Percentiles rank a stretch among this genome's conserved stretches.
phyloP scores from a whole-genome alignment of 2,329 filamentous ascomycete genomes.

The Colletotrichum tropicicola region DNA sequence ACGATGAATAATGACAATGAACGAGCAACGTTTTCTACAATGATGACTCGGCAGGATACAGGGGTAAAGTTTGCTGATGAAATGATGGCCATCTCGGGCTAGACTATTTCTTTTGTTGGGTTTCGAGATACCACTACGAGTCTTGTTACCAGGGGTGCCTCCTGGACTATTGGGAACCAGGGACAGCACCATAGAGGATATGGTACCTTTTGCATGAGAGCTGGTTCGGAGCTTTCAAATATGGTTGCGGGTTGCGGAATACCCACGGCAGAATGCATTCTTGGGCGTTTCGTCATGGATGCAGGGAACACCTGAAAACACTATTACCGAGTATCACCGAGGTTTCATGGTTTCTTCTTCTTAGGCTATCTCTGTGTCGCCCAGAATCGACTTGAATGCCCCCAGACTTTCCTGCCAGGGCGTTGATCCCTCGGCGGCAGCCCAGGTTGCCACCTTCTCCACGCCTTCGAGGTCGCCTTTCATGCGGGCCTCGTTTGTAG shows the following conservation, averaged over 20 bases:
- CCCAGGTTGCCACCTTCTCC: conserved; percentile 51
- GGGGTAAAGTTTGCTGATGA: background rate
- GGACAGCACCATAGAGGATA: background rate
- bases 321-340: background rate
- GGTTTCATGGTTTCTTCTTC: background rate
- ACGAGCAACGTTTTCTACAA: background rate
- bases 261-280: conserved; percentile 26
- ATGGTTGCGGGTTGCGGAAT: conserved; percentile 5
- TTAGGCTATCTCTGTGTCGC: conserved; percentile 20
- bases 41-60: conserved; percentile 1
- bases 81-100: background rate
- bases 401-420: conserved; percentile 58
- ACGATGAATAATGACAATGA: conserved; percentile 24
- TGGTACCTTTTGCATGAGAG: background rate
- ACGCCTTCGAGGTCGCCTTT: conserved; percentile 55
- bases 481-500: conserved; percentile 57
- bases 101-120: conserved; percentile 12
- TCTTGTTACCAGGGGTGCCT: background rate
- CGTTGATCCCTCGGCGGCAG: conserved; percentile 49
- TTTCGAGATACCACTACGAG: conserved; percentile 25
- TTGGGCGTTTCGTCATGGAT: conserved; percentile 12
- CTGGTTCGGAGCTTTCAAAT: background rate
- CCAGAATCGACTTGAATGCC: conserved; percentile 51
- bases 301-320: background rate
- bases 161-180: background rate